Evolutionary conservation across 78 protist species (phyloP), one percentile per base, ranked within the genome.

Genomic region (Creolimax fragrantissima): DNA sequence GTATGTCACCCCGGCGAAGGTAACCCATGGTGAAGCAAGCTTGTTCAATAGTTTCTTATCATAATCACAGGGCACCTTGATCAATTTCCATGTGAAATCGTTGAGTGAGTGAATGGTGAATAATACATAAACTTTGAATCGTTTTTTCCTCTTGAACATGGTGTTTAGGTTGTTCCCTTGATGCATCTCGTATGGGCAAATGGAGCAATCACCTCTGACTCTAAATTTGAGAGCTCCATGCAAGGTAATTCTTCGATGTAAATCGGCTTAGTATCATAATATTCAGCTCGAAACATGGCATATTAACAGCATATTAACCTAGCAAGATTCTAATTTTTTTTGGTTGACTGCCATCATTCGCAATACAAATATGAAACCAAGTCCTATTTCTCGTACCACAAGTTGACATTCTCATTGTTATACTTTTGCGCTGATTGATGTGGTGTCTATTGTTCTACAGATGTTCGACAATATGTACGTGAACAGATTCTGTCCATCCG

Each of bases 401-500:
- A 58, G 74, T 32, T 32, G 74, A 17, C 39, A 32, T 58, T n/a
- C n/a, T n/a, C n/a, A n/a, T n/a, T n/a, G n/a, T n/a, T n/a, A n/a
- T n/a, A n/a, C n/a, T n/a, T n/a, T n/a, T n/a, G n/a, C n/a, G n/a
- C n/a, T n/a, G n/a, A n/a, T 58, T 11, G 74, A 58, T 11, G 74
- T 58, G 74, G 74, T 11, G 74, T 58, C 17, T 47, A 7, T 67
- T 35, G 37, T 41, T 39, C 32, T 6, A n/a, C 37, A n/a, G 90
- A 88, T 37, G 3, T 88, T 41, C 5, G 42, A 67, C 7, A 88
- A 44, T 42, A 42, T 36, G 90, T 88, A 67, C 3, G 32, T 2
- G 43, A 85, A 6, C 95, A 96, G 94, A 39, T 94, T 24, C 35
- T 42, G 3, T n/a, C 5, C 11, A 43, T 95, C 43, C 45, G 98